Evolutionary conservation across 345 rosid genomes (phyloP), one percentile per base, ranked within the genome.

Genomic region (Carallia brachiata): DNA sequence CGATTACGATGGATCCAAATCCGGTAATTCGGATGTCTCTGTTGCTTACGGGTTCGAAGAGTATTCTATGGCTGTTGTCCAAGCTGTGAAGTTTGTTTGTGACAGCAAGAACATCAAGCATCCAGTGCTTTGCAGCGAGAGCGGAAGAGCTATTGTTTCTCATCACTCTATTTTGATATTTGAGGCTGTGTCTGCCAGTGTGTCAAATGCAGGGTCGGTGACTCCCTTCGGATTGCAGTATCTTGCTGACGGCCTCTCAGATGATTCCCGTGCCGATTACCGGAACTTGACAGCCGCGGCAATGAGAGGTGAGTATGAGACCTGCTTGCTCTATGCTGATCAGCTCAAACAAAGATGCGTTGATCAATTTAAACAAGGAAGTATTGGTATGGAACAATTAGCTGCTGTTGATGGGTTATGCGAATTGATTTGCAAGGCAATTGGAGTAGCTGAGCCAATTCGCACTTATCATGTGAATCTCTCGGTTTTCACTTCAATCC

Each of bases 81-180:
- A 69, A 0, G 85, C 93, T 0, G 74, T 94, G 61, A 75, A 80
- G 63, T 67, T 73, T 65, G 91, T 89, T 8, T 94, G 98, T 60
- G 93, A 86, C 71, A 79, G 85, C 52, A 91, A 84, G 73, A 82
- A 85, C 0, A 77, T 91, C 54, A 88, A 88, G 70, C 98, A 94
- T 58, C 98, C 97, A 0, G 85, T 88, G 65, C 82, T 94, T 31
- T 87, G 91, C 74, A 91, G 96, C 31, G 98, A 94, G 75, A 88
- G 98, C 23, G 98, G 97, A 16, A 79, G 98, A 69, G 98, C 96
- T 7, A 84, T 91, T 27, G 97, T 94, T 7, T 94, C 98, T n/a
- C 98, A 91, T 37, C 98, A 94, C 78, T 94, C 97, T 0, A 70
- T 94, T 27, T 67, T 94, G 83, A 76, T 91, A 17, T 94, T 94